A percentile compares a stretch with the other conserved stretches of the same genome.
Conservation (phyloP, 371 early-diverging fungal species). For the Actinomucor elegans region DNA sequence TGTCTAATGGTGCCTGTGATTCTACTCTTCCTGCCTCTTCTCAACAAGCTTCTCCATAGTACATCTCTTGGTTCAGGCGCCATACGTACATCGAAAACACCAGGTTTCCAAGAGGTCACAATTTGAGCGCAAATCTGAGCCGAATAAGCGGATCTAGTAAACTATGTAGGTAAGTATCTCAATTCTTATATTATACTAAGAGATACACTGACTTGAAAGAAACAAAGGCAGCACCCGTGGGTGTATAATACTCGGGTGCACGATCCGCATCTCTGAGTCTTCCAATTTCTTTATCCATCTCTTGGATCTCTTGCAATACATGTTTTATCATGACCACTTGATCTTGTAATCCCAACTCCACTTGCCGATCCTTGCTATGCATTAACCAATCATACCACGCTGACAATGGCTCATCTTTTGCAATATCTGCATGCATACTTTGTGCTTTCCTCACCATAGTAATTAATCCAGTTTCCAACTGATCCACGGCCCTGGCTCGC, state of each 20-base stretch:
- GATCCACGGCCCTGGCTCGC: constrained; percentile 21
- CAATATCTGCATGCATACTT: not conserved
- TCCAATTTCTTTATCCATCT: constrained; percentile 28
- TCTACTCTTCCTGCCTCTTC: constrained; percentile 45
- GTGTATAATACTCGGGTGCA: constrained; percentile 46
- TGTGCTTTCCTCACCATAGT: constrained; percentile 13
- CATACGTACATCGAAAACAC: constrained; percentile 66
- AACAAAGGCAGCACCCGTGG: constrained; percentile 62
- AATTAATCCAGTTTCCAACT: constrained; percentile 31
- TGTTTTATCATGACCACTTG: not conserved
- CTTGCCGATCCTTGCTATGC: not conserved
- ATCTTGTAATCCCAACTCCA: not conserved
- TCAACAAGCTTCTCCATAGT: constrained; percentile 82
- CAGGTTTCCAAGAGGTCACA: constrained; percentile 62
- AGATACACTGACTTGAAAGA: constrained; percentile 57
- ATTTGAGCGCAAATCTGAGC: constrained; percentile 64
- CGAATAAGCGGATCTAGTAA: constrained; percentile 40
- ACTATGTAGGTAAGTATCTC: not conserved
- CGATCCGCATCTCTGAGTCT: constrained; percentile 27
- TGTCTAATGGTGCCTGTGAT: constrained; percentile 40
- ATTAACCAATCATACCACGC: constrained; percentile 3
- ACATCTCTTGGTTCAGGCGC: constrained; percentile 94
- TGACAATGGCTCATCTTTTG: not conserved
- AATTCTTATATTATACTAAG: not conserved
- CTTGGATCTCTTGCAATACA: constrained; percentile 10